phyloP scores from a whole-genome alignment of 2,329 filamentous ascomycete species.

The Fusarium burgessii region DNA sequence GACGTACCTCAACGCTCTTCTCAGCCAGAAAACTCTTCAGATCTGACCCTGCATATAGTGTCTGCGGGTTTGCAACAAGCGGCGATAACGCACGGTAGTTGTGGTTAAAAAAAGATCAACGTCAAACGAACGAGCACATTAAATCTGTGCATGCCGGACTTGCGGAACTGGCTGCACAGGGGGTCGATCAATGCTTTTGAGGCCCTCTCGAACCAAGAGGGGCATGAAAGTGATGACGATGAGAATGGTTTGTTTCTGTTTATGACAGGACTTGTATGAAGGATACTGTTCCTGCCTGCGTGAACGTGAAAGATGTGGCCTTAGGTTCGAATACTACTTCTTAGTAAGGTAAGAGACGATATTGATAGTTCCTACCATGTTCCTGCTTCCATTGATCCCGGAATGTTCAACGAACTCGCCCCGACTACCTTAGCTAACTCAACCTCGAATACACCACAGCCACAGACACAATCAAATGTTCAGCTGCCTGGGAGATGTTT shows the following conservation, averaged over 20 bases:
- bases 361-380: neutral
- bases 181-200: constrained; percentile 19
- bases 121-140: constrained; percentile 8
- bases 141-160: constrained; percentile 29
- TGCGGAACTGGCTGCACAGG: constrained; percentile 3
- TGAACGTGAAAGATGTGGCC: neutral
- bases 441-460: neutral
- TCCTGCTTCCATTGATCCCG: neutral
- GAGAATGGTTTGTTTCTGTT: neutral
- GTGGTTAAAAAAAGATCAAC: constrained; percentile 8
- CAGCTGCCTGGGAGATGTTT: neutral
- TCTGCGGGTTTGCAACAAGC: constrained; percentile 18
- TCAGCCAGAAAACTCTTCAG: constrained; percentile 5
- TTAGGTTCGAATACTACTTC: neutral
- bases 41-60: constrained; percentile 11
- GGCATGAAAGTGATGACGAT: constrained; percentile 13
- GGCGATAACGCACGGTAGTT: constrained; percentile 7
- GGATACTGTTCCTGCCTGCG: neutral
- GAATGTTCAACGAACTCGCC: neutral
- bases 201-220: neutral
- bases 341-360: neutral
- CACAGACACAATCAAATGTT: constrained; percentile 1
- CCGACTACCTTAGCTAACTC: neutral
- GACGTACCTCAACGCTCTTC: constrained; percentile 8
- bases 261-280: neutral